Percentiles rank a stretch among this genome's conserved stretches.
Evolutionary conservation across 371 early-diverging fungal genomes (phyloP).

Genomic region (Capniomyces stellatus): DNA sequence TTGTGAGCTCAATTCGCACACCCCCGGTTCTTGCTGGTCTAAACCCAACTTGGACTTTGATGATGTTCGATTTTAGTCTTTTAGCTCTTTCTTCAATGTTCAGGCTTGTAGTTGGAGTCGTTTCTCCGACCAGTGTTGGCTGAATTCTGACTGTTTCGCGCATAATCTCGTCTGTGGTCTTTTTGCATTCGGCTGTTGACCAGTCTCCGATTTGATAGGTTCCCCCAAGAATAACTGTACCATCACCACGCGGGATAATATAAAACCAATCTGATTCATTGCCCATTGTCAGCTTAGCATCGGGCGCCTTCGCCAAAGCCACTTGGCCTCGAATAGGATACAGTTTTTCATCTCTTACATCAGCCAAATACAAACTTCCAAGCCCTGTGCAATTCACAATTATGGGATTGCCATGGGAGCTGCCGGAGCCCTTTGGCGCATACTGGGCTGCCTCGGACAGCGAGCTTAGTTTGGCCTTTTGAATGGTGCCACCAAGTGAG

Average conservation of each 20-base stretch:
- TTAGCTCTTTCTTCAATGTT: neutral
- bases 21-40: conserved; percentile 36
- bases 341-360: conserved; percentile 28
- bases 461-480: neutral
- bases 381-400: conserved; percentile 39
- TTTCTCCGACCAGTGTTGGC: conserved; percentile 22
- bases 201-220: conserved; percentile 26
- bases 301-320: conserved; percentile 28
- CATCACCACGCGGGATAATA: conserved; percentile 39
- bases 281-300: conserved; percentile 12
- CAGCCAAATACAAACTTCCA: conserved; percentile 28
- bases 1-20: conserved; percentile 25
- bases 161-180: conserved; percentile 26
- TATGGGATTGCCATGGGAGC: neutral
- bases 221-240: conserved; percentile 36
- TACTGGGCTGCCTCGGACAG: neutral
- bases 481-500: conserved; percentile 21
- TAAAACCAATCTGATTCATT: conserved; percentile 14
- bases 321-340: conserved; percentile 39
- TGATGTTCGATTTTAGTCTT: conserved; percentile 7
- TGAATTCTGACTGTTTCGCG: conserved; percentile 26
- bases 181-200: conserved; percentile 13
- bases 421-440: neutral
- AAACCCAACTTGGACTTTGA: conserved; percentile 31
- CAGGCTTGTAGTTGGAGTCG: neutral